These are phyloP conservation scores for Arthrobotrys pseudoclavata DNA, from an alignment of 2,329 filamentous ascomycete genomes.

Conservation along the genomic window DNA sequence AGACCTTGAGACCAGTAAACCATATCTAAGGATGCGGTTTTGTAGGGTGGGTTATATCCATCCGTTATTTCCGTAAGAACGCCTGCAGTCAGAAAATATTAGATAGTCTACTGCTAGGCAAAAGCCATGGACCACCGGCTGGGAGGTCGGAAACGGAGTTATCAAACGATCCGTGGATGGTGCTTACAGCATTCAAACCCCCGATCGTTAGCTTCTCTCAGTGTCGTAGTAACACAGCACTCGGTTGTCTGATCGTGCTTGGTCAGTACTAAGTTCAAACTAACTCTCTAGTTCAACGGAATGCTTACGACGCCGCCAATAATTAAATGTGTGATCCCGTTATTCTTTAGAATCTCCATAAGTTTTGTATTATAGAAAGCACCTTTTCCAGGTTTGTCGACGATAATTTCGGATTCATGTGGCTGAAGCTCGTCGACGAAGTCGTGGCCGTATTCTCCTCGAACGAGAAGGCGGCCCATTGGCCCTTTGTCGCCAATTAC, in stretches of 20 bases:
- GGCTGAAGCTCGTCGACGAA: constrained; percentile 71
- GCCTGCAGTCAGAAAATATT: constrained; percentile 62
- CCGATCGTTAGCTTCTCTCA: constrained; percentile 73
- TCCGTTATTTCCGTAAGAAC: constrained; percentile 67
- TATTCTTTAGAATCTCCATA: constrained; percentile 70
- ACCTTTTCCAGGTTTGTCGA: constrained; percentile 74
- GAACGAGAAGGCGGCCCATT: constrained; percentile 71
- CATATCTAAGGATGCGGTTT: constrained; percentile 66
- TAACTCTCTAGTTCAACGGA: not conserved
- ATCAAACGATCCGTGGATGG: not conserved
- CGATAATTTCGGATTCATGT: constrained; percentile 70
- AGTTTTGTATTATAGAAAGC: constrained; percentile 73
- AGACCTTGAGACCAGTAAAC: constrained; percentile 66
- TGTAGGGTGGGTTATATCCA: constrained; percentile 65
- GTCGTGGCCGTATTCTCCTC: constrained; percentile 72
- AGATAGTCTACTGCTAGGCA: not conserved
- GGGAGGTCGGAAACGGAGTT: no score
- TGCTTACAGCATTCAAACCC: constrained; percentile 72
- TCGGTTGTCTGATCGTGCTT: constrained; percentile 60
- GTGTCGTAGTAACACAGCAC: constrained; percentile 72
- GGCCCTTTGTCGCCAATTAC: constrained; percentile 71
- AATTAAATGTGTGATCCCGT: constrained; percentile 73
- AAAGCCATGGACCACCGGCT: not conserved
- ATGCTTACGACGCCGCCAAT: constrained; percentile 64
- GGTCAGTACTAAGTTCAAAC: constrained; percentile 32